Conservation (phyloP, 2,329 filamentous ascomycete genomes). For the Sporothrix mexicana region DNA sequence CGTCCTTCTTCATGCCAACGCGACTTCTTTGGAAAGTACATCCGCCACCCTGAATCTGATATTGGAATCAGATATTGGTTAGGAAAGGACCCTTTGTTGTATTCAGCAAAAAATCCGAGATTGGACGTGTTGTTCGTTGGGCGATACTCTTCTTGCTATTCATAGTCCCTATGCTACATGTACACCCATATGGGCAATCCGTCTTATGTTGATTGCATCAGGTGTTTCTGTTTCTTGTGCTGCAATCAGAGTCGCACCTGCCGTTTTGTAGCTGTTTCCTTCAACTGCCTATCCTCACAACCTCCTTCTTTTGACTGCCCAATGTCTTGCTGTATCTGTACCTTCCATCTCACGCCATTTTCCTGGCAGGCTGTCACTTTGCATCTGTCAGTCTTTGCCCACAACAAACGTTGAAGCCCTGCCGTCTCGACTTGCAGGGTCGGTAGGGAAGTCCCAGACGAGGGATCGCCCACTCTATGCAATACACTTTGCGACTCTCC, state of each 20-base stretch:
- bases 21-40: neutral
- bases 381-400: neutral
- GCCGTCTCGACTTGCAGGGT: neutral
- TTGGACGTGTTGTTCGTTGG: neutral
- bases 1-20: slow-evolving; percentile 13
- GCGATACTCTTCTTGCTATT: neutral
- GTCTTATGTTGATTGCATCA: neutral
- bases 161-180: neutral
- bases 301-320: neutral
- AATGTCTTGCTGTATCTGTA: neutral
- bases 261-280: slow-evolving; percentile 1
- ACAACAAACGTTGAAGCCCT: neutral
- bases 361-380: neutral
- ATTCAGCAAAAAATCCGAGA: slow-evolving; percentile 20
- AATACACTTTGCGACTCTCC: neutral
- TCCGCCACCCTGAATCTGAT: neutral
- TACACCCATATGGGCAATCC: neutral
- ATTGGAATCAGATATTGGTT: neutral
- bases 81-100: neutral
- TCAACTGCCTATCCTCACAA: neutral
- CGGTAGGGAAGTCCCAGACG: slow-evolving; percentile 21
- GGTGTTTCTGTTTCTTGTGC: neutral
- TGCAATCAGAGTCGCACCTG: neutral
- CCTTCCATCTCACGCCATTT: slow-evolving; percentile 1
- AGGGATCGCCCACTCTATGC: slow-evolving; percentile 23